Conservation (phyloP, 1,284 basidiomycete genomes). For the Malassezia pachydermatis region DNA sequence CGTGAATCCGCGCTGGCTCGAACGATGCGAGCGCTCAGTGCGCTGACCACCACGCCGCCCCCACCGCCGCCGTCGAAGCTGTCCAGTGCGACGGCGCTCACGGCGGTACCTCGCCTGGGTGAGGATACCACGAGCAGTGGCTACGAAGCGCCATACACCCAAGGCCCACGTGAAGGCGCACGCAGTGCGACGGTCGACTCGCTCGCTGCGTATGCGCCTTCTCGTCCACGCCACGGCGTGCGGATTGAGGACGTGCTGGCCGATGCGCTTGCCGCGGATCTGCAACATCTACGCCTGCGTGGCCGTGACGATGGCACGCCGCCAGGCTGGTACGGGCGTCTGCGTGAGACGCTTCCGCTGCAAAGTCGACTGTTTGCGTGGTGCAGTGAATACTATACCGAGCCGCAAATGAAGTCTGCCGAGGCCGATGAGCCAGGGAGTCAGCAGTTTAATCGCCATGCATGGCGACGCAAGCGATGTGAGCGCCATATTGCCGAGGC, state of each 20-base stretch:
- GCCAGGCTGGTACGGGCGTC: slow-evolving; percentile 44
- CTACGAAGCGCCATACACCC: neutral
- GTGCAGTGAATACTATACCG: slow-evolving; percentile 94
- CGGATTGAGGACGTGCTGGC: slow-evolving; percentile 30
- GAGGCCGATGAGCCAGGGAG: slow-evolving; percentile 93
- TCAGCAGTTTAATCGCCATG: slow-evolving; percentile 82
- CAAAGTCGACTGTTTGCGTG: slow-evolving; percentile 89
- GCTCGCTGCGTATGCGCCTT: neutral
- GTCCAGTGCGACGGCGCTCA: neutral
- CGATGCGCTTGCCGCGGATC: slow-evolving; percentile 39
- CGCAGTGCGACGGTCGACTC: slow-evolving; percentile 13
- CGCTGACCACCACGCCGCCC: neutral
- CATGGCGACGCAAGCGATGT: slow-evolving; percentile 86
- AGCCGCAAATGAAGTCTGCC: slow-evolving; percentile 70
- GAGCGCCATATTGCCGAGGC: slow-evolving; percentile 69
- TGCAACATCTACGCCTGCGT: slow-evolving; percentile 31
- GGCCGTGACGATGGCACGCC: slow-evolving; percentile 16
- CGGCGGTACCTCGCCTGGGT: neutral
- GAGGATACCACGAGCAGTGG: neutral
- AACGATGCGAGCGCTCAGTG: slow-evolving; percentile 9
- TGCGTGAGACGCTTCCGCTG: slow-evolving; percentile 60
- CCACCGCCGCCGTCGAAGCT: neutral
- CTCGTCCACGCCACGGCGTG: slow-evolving; percentile 23
- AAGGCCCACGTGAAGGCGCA: slow-evolving; percentile 16
- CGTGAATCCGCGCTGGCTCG: too few species aligned